Percentiles rank a stretch among this genome's conserved stretches.
Conservation (phyloP, 2,329 filamentous ascomycete species). For the Stagonosporopsis cucurbitacearum region DNA sequence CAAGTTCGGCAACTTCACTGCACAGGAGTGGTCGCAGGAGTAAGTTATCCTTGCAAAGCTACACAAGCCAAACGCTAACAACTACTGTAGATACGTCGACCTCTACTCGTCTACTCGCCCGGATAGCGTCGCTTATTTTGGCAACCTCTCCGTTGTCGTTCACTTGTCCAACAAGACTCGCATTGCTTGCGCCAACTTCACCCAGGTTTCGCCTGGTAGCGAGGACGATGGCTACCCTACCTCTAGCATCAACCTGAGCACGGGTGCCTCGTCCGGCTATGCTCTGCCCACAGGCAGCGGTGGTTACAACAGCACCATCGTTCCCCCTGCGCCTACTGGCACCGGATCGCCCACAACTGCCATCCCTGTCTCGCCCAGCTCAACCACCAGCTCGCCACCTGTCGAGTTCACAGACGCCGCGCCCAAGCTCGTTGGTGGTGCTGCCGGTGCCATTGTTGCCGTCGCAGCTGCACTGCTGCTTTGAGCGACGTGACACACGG, state of each 20-base stretch:
- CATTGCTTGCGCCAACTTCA: conserved; percentile 65
- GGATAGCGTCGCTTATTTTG: conserved; percentile 57
- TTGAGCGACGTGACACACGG: conserved; percentile 22
- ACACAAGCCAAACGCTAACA: not conserved
- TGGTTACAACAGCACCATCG: conserved; percentile 18
- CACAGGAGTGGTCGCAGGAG: conserved; percentile 37
- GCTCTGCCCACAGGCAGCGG: conserved; percentile 24
- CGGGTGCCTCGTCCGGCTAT: conserved; percentile 18
- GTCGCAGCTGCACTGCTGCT: conserved; percentile 33
- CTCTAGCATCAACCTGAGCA: conserved; percentile 22
- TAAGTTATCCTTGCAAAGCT: conserved; percentile 53
- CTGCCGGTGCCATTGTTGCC: conserved; percentile 32
- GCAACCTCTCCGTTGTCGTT: conserved; percentile 62
- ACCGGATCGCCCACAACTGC: conserved; percentile 16
- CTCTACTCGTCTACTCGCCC: conserved; percentile 56
- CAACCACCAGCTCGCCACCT: conserved; percentile 19
- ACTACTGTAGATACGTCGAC: conserved; percentile 54
- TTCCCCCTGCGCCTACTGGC: conserved; percentile 11
- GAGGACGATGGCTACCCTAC: conserved; percentile 44
- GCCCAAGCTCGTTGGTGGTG: conserved; percentile 28
- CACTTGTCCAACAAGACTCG: conserved; percentile 61
- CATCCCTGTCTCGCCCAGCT: conserved; percentile 21
- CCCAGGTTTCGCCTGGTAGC: conserved; percentile 60
- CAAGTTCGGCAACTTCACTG: conserved; percentile 52
- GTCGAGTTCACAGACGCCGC: conserved; percentile 30